A percentile compares a stretch with the other conserved stretches of the same genome.
Evolutionary conservation across 2,329 filamentous ascomycete species (phyloP).

Genomic region (Fusarium mexicanum): DNA sequence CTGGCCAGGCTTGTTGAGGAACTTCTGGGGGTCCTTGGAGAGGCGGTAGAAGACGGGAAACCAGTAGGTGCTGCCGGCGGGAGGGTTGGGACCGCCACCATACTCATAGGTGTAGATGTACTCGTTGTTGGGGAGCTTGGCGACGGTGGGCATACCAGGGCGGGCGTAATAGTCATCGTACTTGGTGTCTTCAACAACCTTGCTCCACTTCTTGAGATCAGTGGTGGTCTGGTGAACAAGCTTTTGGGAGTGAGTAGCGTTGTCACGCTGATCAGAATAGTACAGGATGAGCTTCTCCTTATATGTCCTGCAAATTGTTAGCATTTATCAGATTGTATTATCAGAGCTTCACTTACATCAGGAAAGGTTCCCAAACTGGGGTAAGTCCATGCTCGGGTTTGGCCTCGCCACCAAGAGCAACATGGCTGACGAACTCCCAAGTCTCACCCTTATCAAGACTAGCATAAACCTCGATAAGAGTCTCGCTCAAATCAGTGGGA

Average conservation of each 20-base stretch:
- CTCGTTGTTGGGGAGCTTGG: conserved; percentile 63
- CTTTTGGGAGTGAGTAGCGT: conserved; percentile 69
- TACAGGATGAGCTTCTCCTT: conserved; percentile 70
- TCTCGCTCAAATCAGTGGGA: conserved; percentile 66
- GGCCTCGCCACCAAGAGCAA: conserved; percentile 71
- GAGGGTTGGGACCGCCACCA: conserved; percentile 54
- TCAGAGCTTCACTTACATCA: conserved; percentile 51
- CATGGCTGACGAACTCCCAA: conserved; percentile 74
- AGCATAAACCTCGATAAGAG: conserved; percentile 76
- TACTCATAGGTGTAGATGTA: conserved; percentile 72
- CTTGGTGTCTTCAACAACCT: conserved; percentile 66
- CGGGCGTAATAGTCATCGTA: conserved; percentile 70
- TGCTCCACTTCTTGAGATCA: conserved; percentile 69
- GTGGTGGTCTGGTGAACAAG: conserved; percentile 70
- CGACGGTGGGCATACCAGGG: conserved; percentile 74
- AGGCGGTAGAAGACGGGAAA: conserved; percentile 60
- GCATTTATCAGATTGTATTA: too few relatives aligned
- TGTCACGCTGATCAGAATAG: conserved; percentile 77
- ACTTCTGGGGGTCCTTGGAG: conserved; percentile 50
- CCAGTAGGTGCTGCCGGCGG: conserved; percentile 45
- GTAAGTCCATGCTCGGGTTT: conserved; percentile 71
- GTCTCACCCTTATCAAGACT: conserved; percentile 67
- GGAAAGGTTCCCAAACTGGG: conserved; percentile 78
- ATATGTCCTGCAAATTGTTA: conserved; percentile 53
- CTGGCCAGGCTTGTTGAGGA: conserved; percentile 46